A percentile compares a stretch with the other conserved stretches of the same genome.
phyloP scores from a whole-genome alignment of 129 eudicot genomes.

The Centella asiatica region DNA sequence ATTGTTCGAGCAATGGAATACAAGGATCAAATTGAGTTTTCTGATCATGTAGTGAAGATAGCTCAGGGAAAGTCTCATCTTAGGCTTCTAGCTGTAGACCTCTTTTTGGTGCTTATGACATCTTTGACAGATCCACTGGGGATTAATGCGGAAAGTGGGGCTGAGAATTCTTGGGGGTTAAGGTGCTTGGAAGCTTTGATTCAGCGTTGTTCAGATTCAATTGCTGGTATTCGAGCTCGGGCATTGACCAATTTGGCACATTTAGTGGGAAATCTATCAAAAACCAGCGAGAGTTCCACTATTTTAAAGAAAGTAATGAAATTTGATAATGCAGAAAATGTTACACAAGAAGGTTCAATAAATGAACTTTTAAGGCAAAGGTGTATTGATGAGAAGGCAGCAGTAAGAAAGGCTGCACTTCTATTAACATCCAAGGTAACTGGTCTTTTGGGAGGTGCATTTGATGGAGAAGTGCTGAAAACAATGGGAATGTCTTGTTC shows the following conservation, averaged over 20 bases:
- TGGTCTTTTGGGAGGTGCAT: conserved; percentile 46
- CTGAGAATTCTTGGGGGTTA: conserved; percentile 55
- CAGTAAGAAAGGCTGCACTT: conserved; percentile 92
- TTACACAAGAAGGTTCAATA: conserved; percentile 25
- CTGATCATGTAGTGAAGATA: conserved; percentile 74
- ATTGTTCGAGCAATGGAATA: conserved; percentile 53
- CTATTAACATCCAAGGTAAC: conserved; percentile 58
- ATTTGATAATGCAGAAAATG: conserved; percentile 24
- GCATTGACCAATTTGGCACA: conserved; percentile 86
- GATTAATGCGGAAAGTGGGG: conserved; percentile 25
- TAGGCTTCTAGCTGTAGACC: conserved; percentile 76
- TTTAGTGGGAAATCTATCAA: conserved; percentile 41
- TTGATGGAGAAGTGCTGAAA: conserved; percentile 68
- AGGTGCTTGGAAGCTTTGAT: conserved; percentile 67
- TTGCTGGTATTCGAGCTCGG: conserved; percentile 71
- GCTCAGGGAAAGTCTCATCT: conserved; percentile 61
- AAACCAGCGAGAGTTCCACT: conserved; percentile 25
- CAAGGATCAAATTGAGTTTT: conserved; percentile 54
- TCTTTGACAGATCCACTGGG: conserved; percentile 39
- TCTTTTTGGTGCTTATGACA: conserved; percentile 46
- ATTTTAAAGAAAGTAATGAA: conserved; percentile 55
- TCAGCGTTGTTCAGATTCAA: conserved; percentile 66
- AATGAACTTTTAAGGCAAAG: conserved; percentile 52
- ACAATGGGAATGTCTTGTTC: conserved; percentile 88
- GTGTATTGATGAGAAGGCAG: conserved; percentile 90